Base-by-base conservation (phyloP, 2,329 filamentous ascomycete genomes). In the Penicillium glabrum region DNA sequence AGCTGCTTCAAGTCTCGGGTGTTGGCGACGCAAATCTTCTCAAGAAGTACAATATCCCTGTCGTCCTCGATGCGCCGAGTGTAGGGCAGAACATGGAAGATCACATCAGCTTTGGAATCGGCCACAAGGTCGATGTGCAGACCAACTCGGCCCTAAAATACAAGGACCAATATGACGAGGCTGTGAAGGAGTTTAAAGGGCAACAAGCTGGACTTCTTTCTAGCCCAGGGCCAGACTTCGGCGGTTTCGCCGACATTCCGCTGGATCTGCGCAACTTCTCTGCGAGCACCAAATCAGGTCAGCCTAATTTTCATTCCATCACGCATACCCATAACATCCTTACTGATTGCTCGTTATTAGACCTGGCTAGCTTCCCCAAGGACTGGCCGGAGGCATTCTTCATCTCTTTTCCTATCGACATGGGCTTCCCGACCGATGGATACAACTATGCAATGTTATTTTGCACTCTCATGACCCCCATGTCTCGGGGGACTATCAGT, bases 401-500 rank as follows among this genome's bases (percentile, higher is more conserved):
- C 39, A n/a, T 43, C n/a, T 19, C 39, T 21, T 23, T 43, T 3
- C 39, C 39, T 23, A 9, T 23, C 39, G 16, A n/a, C 39, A 23
- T 23, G n/a, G 39, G 39, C 39, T n/a, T 23, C 21, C 67, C 68
- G 1, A 46, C 26, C 5, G 71, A 73, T 50, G 70, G 69, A 5
- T 67, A 66, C 52, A 68, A 74, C n/a, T 76, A 77, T 41, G 70
- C 63, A 1, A 65, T 69, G 2, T 55, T 77, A 1, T 47, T 63
- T 1, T 68, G 61, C 1, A 72, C 71, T 0, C 64, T 82, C 0
- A 68, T 77, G 2, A 71, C 78, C 0, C 76, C 79, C 3, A 57
- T 73, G 0, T 81, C 78, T 0, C 74, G 76, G 0, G 81, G 81
- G 5, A 80, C 69, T 46, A 67, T 83, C 1, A 77, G 74, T 0